These are phyloP conservation scores for Dalbergia cultrata DNA, from an alignment of 306 rosid species.

Conservation along the genomic window DNA sequence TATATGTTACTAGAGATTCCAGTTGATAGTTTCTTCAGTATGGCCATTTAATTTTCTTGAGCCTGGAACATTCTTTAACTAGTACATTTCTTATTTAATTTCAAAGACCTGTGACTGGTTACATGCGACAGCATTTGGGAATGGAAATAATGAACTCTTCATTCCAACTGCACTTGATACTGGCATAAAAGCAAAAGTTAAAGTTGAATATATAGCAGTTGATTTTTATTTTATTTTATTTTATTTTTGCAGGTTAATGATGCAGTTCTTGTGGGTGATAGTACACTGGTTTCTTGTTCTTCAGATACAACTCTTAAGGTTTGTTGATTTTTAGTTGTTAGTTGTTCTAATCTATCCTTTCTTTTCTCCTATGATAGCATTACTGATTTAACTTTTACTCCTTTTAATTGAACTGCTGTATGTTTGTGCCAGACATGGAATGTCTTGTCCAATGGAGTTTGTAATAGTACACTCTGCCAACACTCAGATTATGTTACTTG, in stretches of 20 bases:
- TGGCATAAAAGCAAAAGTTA: slow-evolving; percentile 10
- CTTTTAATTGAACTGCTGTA: slow-evolving; percentile 21
- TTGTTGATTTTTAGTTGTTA: slow-evolving; percentile 40
- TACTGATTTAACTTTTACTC: slow-evolving; percentile 35
- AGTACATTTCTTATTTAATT: neutral
- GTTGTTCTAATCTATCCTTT: slow-evolving; percentile 24
- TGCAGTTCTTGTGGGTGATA: slow-evolving; percentile 87
- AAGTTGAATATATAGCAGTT: slow-evolving; percentile 13
- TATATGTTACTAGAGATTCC: neutral
- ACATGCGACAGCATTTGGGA: slow-evolving; percentile 5
- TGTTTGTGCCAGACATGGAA: slow-evolving; percentile 76
- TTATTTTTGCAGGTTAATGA: slow-evolving; percentile 87
- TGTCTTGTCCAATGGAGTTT: slow-evolving; percentile 77
- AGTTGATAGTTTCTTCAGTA: slow-evolving; percentile 20
- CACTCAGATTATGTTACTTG: slow-evolving; percentile 97
- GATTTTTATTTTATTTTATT: slow-evolving; percentile 18
- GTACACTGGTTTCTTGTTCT: slow-evolving; percentile 94
- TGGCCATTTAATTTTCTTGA: slow-evolving; percentile 9
- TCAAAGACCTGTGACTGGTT: neutral
- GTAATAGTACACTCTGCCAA: slow-evolving; percentile 85
- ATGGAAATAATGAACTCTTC: slow-evolving; percentile 24
- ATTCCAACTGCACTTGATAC: slow-evolving; percentile 19
- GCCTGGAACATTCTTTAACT: slow-evolving; percentile 14
- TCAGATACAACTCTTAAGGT: slow-evolving; percentile 98
- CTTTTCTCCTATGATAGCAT: slow-evolving; percentile 29